Evolutionary conservation across 352 stramenopile species (phyloP).

Genomic region (Phytophthora fragariae): DNA sequence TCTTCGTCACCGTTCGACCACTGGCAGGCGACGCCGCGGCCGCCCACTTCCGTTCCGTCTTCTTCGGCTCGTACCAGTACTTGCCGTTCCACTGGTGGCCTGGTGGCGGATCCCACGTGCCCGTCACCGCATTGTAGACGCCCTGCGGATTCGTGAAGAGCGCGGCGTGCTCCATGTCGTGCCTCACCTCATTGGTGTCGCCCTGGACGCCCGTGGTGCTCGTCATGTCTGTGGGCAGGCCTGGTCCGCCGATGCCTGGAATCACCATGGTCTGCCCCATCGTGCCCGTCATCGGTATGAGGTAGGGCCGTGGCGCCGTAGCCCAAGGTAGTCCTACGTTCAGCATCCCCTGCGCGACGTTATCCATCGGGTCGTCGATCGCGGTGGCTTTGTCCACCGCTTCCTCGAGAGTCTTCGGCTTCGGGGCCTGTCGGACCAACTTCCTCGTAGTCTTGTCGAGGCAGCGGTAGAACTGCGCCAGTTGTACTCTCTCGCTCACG

Average conservation of each 20-base stretch:
- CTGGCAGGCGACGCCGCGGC: too few relatives aligned
- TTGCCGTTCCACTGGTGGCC: background rate
- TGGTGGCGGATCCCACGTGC: background rate
- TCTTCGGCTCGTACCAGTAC: slow-evolving; percentile 1
- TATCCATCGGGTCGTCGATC: too few relatives aligned
- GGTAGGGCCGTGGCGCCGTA: background rate
- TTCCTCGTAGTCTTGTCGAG: too few relatives aligned
- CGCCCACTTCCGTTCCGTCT: background rate
- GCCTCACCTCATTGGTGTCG: background rate
- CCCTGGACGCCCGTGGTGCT: background rate
- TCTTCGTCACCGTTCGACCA: background rate
- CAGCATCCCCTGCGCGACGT: too few relatives aligned
- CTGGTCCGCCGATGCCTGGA: slow-evolving; percentile 4
- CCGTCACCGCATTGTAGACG: background rate
- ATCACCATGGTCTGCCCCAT: slow-evolving; percentile 8
- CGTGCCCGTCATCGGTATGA: background rate
- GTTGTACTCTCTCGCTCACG: too few relatives aligned
- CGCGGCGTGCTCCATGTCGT: background rate
- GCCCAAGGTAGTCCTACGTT: background rate
- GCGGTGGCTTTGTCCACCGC: too few relatives aligned
- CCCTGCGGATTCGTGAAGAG: slow-evolving; percentile 13
- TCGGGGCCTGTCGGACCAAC: too few relatives aligned
- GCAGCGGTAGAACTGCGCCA: too few relatives aligned
- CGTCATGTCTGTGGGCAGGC: background rate
- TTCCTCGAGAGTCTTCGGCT: too few relatives aligned